Percentiles rank a stretch among this genome's conserved stretches.
Evolutionary conservation across 2,329 filamentous ascomycete species (phyloP).

Genomic region (Colletotrichum lini): DNA sequence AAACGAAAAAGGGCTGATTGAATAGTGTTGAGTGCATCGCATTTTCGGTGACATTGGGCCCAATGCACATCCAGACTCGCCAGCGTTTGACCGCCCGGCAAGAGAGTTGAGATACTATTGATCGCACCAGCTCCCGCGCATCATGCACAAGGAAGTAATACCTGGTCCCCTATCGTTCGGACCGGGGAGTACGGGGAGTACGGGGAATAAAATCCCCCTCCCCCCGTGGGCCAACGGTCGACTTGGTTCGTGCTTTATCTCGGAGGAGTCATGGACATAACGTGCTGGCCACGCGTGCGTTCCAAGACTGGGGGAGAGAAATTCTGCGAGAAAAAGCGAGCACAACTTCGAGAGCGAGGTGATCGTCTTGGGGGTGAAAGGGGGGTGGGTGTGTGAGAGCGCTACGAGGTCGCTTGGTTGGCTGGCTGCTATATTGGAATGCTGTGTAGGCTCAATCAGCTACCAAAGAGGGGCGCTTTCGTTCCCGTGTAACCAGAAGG

Average conservation of each 20-base stretch:
- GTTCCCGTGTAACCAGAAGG: constrained; percentile 29
- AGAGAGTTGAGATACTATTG: background rate
- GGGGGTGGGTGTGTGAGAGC: background rate
- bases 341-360: background rate
- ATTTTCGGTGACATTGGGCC: background rate
- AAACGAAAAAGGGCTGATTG: background rate
- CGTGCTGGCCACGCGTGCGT: background rate
- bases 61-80: constrained; percentile 16
- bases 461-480: background rate
- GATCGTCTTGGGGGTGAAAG: background rate
- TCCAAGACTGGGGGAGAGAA: constrained; percentile 21
- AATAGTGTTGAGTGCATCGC: too few species aligned
- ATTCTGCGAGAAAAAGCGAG: constrained; percentile 5
- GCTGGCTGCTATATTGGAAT: background rate
- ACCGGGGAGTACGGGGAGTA: background rate
- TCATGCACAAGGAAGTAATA: background rate
- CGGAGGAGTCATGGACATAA: background rate
- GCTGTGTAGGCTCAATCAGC: too few species aligned
- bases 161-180: background rate
- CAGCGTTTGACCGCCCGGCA: constrained; percentile 13
- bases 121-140: background rate
- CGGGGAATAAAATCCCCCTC: background rate
- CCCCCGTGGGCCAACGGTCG: constrained; percentile 9
- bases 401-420: constrained; percentile 9
- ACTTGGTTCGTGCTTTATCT: constrained; percentile 6